Conservation (phyloP, 352 stramenopile species). For the Phytophthora quininea region DNA sequence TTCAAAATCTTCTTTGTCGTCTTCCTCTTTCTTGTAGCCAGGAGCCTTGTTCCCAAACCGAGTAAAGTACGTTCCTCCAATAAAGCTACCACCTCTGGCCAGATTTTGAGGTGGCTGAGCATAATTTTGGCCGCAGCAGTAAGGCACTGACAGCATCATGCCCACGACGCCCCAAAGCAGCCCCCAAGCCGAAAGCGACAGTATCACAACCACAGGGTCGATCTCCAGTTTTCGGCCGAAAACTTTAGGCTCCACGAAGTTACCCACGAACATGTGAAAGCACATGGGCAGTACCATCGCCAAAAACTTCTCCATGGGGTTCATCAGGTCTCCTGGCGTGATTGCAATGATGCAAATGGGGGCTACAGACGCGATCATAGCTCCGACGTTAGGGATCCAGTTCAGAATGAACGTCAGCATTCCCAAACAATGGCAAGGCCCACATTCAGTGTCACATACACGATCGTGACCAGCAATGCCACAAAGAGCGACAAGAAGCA, state of each 20-base stretch:
- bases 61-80: slow-evolving; percentile 88
- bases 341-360: slow-evolving; percentile 90
- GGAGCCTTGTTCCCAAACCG: slow-evolving; percentile 67
- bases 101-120: slow-evolving; percentile 85
- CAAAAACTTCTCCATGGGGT: slow-evolving; percentile 90
- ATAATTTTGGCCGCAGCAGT: slow-evolving; percentile 89
- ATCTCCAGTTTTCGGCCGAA: slow-evolving; percentile 90
- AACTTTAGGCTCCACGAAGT: slow-evolving; percentile 90
- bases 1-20: slow-evolving; percentile 79
- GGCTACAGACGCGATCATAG: slow-evolving; percentile 86
- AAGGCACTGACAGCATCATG: slow-evolving; percentile 91
- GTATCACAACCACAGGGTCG: slow-evolving; percentile 85
- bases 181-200: slow-evolving; percentile 88
- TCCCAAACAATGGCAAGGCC: slow-evolving; percentile 86
- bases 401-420: slow-evolving; percentile 91
- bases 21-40: slow-evolving; percentile 80
- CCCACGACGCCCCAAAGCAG: slow-evolving; percentile 86
- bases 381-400: slow-evolving; percentile 90
- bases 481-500: slow-evolving; percentile 90
- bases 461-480: slow-evolving; percentile 85
- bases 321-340: slow-evolving; percentile 84
- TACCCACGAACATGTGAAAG: slow-evolving; percentile 91
- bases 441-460: slow-evolving; percentile 91
- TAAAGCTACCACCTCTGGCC: slow-evolving; percentile 86
- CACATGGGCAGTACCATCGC: slow-evolving; percentile 85